Evolutionary conservation across 2,329 filamentous ascomycete species (phyloP), one percentile per base, ranked within the genome.

Genomic region (Fusarium drepaniforme): DNA sequence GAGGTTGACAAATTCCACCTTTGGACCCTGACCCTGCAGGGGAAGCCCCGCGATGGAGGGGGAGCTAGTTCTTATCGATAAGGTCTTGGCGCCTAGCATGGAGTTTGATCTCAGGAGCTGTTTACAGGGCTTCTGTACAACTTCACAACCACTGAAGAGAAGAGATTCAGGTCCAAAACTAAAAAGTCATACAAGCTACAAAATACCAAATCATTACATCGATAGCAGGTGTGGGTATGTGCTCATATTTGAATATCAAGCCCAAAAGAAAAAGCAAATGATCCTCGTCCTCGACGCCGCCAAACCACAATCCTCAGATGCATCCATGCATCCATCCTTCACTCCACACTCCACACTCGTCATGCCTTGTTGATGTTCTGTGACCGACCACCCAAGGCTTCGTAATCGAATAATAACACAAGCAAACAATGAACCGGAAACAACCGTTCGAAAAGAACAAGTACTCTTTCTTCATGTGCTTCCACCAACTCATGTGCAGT

Each of bases 21-120:
- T 67, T 65, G 44, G 44, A 66, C 51, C 59, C 57, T 67, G 33
- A n/a, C n/a, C 33, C 53, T 46, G 33, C 9, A 25, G 9, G 38
- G 46, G 59, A 38, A 70, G 71, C 76, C 76, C 76, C 76, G 74
- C 76, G 74, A 65, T 74, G 58, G 51, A 58, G 37, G 21, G 42
- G 40, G 15, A 59, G 30, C 66, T 59, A 67, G 68, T 65, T 61
- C 68, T 77, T 77, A 78, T 77, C 76, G 76, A 78, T 78, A 78
- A 78, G 44, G 40, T 38, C 56, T 58, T 37, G 21, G 33, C 35
- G 9, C 13, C 15, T 23, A 12, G 8, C 33, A 38, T 58, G 15
- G 51, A 7, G 12, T 23, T 18, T 16, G 8, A 30, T 8, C 46
- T 42, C 8, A 21, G 40, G 40, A 51, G 15, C 15, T 28, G 42